Percentiles rank a stretch among this genome's conserved stretches.
Conservation (phyloP, 2,329 filamentous ascomycete genomes). For the Phyllosticta ampelicida region DNA sequence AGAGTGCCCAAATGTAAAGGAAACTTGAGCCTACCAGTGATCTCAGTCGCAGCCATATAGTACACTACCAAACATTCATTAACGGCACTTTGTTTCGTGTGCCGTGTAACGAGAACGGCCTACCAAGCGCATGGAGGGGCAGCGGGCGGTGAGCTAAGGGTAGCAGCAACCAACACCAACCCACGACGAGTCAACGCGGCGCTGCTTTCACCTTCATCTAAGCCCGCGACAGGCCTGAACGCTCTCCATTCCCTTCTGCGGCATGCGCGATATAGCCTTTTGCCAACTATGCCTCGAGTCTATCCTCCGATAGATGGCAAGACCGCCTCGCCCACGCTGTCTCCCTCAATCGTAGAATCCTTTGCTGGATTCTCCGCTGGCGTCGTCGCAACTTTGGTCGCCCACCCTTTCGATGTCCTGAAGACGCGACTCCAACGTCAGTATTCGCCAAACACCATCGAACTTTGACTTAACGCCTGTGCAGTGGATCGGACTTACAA, state of each 20-base stretch:
- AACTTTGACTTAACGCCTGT: neutral
- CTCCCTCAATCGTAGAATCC: conserved; percentile 72
- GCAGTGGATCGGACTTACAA: conserved; percentile 10
- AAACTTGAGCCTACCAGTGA: neutral
- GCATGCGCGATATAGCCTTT: conserved; percentile 7
- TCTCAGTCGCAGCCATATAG: neutral
- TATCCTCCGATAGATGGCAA: conserved; percentile 37
- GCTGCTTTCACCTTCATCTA: conserved; percentile 6
- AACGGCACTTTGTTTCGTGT: neutral
- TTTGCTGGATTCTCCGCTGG: conserved; percentile 85
- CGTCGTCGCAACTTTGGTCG: conserved; percentile 70
- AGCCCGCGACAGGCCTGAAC: conserved; percentile 1
- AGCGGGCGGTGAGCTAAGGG: neutral
- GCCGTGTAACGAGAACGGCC: neutral
- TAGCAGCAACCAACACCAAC: neutral
- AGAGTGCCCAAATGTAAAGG: neutral
- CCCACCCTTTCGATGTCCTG: conserved; percentile 89
- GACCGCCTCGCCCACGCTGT: conserved; percentile 26
- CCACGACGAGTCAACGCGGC: neutral
- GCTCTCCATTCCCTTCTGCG: conserved; percentile 5
- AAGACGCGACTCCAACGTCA: conserved; percentile 90
- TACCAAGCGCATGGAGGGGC: neutral
- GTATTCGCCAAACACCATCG: conserved; percentile 14
- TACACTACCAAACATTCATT: neutral
- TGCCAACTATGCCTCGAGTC: conserved; percentile 36